A percentile compares a stretch with the other conserved stretches of the same genome.
Conservation (phyloP, 768 basidiomycete genomes). For the Podaxis pistillaris region DNA sequence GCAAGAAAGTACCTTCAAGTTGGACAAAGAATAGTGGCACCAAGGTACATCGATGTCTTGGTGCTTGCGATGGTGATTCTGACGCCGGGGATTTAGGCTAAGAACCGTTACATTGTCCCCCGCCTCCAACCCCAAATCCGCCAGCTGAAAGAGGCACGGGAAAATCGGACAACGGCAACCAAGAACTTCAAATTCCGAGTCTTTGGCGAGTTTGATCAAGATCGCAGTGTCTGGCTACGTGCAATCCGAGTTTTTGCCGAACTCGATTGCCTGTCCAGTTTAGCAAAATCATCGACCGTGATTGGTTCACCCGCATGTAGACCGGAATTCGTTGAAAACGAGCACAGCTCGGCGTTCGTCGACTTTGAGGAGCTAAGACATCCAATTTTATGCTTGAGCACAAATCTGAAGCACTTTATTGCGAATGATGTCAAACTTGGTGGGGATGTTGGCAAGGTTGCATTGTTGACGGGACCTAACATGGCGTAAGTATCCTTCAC, state of each 20-base stretch:
- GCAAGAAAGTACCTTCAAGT: slow-evolving; percentile 67
- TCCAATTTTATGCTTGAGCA: slow-evolving; percentile 74
- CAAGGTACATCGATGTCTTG: slow-evolving; percentile 50
- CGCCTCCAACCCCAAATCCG: slow-evolving; percentile 71
- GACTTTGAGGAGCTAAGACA: slow-evolving; percentile 91
- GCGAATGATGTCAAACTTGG: slow-evolving; percentile 92
- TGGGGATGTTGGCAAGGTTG: slow-evolving; percentile 68
- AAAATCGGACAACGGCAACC: slow-evolving; percentile 76
- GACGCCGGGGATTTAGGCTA: slow-evolving; percentile 43
- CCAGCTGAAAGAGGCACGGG: slow-evolving; percentile 88
- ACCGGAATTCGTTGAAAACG: slow-evolving; percentile 81
- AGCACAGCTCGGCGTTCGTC: slow-evolving; percentile 59
- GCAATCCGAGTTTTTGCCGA: slow-evolving; percentile 86
- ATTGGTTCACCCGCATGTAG: slow-evolving; percentile 94
- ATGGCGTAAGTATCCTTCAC: slow-evolving; percentile 64
- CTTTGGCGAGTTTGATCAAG: slow-evolving; percentile 78
- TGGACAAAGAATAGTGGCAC: slow-evolving; percentile 84
- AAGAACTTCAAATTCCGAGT: slow-evolving; percentile 81
- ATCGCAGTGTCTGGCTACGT: slow-evolving; percentile 80
- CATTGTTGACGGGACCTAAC: slow-evolving; percentile 85
- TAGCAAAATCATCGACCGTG: slow-evolving; percentile 86
- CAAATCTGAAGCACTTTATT: slow-evolving; percentile 73
- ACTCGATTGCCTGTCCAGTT: slow-evolving; percentile 92
- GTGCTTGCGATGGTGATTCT: not conserved
- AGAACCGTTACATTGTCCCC: slow-evolving; percentile 75